Evolutionary conservation across 768 basidiomycete genomes (phyloP).

Genomic region (Mycena vitilis): DNA sequence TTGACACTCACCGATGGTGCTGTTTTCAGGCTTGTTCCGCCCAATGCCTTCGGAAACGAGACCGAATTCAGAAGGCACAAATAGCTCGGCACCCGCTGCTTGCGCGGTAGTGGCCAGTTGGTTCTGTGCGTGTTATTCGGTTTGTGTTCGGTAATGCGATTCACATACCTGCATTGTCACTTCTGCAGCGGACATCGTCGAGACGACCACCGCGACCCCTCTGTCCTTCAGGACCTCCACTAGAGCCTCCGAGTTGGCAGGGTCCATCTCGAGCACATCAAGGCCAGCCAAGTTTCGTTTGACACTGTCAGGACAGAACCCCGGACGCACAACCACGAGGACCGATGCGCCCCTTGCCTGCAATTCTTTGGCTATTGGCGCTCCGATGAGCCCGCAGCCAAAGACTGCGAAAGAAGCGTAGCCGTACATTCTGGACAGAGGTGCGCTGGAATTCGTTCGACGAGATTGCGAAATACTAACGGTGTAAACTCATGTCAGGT

Average conservation of each 20-base stretch:
- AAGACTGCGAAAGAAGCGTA: conserved; percentile 51
- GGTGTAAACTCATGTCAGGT: not conserved
- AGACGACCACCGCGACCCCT: conserved; percentile 47
- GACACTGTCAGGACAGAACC: conserved; percentile 4
- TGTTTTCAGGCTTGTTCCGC: conserved; percentile 37
- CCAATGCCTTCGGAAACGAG: conserved; percentile 47
- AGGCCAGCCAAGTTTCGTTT: conserved; percentile 32
- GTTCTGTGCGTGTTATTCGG: conserved; percentile 25
- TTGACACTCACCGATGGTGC: conserved; percentile 42
- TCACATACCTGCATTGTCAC: conserved; percentile 35
- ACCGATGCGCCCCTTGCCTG: conserved; percentile 26
- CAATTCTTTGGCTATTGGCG: conserved; percentile 45
- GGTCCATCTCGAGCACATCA: conserved; percentile 42
- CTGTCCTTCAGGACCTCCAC: conserved; percentile 40
- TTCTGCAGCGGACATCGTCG: conserved; percentile 45
- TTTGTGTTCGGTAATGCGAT: too few relatives aligned
- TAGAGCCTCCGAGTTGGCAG: conserved; percentile 39
- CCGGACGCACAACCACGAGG: conserved; percentile 31
- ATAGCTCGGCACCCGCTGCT: conserved; percentile 47
- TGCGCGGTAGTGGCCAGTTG: conserved; percentile 46
- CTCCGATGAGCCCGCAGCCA: conserved; percentile 50
- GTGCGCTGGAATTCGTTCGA: not conserved
- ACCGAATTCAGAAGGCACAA: conserved; percentile 51
- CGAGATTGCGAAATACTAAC: not conserved
- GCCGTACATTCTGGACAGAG: conserved; percentile 15